Conservation (phyloP, 441 rosid genomes). For the Adansonia madagascariensis region DNA sequence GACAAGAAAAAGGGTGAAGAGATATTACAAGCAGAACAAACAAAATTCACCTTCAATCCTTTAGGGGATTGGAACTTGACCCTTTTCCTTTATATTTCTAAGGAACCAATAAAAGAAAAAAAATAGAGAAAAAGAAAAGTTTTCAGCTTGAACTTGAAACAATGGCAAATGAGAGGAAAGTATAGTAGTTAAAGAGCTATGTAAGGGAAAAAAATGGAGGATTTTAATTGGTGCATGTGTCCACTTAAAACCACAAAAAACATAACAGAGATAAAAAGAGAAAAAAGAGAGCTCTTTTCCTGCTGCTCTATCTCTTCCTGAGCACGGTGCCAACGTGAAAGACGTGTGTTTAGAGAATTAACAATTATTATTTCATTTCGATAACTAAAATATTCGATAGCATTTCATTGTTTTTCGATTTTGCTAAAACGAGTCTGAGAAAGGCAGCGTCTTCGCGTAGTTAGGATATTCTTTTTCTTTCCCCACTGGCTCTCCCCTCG, state of each 20-base stretch:
- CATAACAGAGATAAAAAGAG: not conserved
- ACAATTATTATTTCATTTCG: not conserved
- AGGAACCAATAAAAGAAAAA: not conserved
- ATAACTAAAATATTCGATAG: not conserved
- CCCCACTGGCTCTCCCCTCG: not conserved
- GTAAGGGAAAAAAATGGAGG: not conserved
- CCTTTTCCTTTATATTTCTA: not conserved
- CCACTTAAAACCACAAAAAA: constrained; percentile 19
- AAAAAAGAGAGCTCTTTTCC: not conserved
- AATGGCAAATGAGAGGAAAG: constrained; percentile 10
- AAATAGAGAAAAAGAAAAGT: not conserved
- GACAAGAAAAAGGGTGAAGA: constrained; percentile 6
- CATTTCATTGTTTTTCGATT: not conserved
- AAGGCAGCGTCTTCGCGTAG: too few species aligned
- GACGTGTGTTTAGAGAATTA: constrained; percentile 33
- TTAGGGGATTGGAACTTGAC: not conserved
- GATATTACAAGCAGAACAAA: not conserved
- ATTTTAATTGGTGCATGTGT: constrained; percentile 28
- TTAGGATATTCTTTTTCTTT: constrained; percentile 29
- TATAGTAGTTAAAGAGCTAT: not conserved
- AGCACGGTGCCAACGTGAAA: constrained; percentile 38
- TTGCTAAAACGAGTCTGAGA: not conserved
- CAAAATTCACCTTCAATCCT: constrained; percentile 13
- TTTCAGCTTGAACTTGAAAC: constrained; percentile 4
- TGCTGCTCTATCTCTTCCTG: not conserved